A percentile compares a stretch with the other conserved stretches of the same genome.
Evolutionary conservation across 148 eudicot species (phyloP).

Genomic region (Persicaria maculosa): DNA sequence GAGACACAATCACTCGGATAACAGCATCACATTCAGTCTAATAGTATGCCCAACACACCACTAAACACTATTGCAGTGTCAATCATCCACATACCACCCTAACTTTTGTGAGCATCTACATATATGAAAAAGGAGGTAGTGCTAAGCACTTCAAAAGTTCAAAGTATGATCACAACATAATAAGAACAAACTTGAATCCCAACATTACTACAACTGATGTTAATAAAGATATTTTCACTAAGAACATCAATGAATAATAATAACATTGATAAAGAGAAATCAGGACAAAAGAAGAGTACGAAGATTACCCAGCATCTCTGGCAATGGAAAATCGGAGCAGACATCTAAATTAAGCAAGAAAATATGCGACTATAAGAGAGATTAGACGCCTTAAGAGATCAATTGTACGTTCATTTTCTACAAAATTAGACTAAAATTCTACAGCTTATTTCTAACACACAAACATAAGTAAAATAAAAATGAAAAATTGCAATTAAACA

Average conservation of each 20-base stretch:
- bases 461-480: background rate
- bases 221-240: background rate
- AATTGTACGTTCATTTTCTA: background rate
- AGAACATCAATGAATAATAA: background rate
- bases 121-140: background rate
- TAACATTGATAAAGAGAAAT: background rate
- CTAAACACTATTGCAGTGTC: background rate
- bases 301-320: conserved; percentile 62
- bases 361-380: conserved; percentile 65
- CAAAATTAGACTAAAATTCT: background rate
- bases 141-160: background rate
- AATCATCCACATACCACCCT: conserved; percentile 48
- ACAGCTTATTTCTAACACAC: background rate
- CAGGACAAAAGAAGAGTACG: background rate
- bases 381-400: background rate
- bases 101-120: conserved; percentile 67
- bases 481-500: background rate
- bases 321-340: conserved; percentile 67
- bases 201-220: background rate
- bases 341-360: conserved; percentile 62
- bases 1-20: background rate
- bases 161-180: background rate
- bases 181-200: background rate
- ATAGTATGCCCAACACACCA: background rate
- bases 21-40: background rate